Evolutionary conservation across 1,284 basidiomycete genomes (phyloP).

Genomic region (Marasmius oreades): DNA sequence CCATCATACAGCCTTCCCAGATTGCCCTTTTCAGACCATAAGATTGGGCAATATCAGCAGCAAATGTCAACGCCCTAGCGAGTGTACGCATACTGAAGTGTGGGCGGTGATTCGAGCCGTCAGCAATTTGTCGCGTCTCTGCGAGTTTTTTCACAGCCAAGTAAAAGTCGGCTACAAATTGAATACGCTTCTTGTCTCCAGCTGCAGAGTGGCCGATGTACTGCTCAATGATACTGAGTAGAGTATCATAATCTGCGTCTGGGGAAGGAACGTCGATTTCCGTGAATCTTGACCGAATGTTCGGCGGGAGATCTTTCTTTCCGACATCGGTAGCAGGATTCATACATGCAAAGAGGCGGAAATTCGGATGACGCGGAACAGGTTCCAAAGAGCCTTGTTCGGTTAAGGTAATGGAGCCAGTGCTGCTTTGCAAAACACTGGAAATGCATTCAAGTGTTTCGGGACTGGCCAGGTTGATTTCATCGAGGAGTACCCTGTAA

Average conservation of each 20-base stretch:
- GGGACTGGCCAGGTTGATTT: conserved; percentile 92
- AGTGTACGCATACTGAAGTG: conserved; percentile 98
- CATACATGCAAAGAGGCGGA: conserved; percentile 98
- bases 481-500: conserved; percentile 88
- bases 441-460: conserved; percentile 96
- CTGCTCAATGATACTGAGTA: conserved; percentile 84
- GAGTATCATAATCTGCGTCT: conserved; percentile 88
- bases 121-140: conserved; percentile 81
- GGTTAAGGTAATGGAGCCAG: conserved; percentile 88
- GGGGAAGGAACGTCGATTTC: conserved; percentile 95
- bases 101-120: conserved; percentile 93
- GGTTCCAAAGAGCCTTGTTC: conserved; percentile 93
- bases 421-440: conserved; percentile 80
- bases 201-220: conserved; percentile 87
- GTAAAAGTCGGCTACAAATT: conserved; percentile 94
- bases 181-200: conserved; percentile 76
- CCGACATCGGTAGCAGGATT: conserved; percentile 99
- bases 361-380: conserved; percentile 89
- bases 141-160: conserved; percentile 79
- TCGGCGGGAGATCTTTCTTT: conserved; percentile 93
- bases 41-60: conserved; percentile 73
- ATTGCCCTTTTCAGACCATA: conserved; percentile 86
- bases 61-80: conserved; percentile 88
- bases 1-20: conserved; percentile 97
- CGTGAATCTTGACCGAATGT: conserved; percentile 90